Percentiles rank a stretch among this genome's conserved stretches.
Evolutionary conservation across 2,329 filamentous ascomycete species (phyloP).

Genomic region (Chalaropsis thielavioides): DNA sequence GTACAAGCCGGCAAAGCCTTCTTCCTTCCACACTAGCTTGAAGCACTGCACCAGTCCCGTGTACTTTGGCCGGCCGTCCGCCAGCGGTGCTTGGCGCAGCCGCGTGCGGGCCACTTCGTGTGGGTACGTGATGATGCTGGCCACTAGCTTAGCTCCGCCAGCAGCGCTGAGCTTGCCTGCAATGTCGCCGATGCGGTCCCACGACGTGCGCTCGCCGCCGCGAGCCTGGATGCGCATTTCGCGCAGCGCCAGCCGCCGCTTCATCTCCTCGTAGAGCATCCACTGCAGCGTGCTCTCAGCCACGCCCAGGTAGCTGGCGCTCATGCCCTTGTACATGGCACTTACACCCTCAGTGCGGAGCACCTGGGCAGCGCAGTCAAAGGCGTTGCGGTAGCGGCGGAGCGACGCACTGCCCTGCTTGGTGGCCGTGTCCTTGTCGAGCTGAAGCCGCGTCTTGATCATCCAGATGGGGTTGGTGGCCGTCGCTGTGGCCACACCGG

Average conservation of each 20-base stretch:
- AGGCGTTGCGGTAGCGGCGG: slow-evolving; percentile 71
- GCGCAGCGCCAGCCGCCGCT: slow-evolving; percentile 52
- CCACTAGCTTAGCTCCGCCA: slow-evolving; percentile 72
- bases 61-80: slow-evolving; percentile 59
- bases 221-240: slow-evolving; percentile 42
- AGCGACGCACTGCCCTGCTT: slow-evolving; percentile 37
- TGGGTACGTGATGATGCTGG: slow-evolving; percentile 74
- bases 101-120: slow-evolving; percentile 83
- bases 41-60: slow-evolving; percentile 82
- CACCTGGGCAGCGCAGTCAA: slow-evolving; percentile 75
- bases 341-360: slow-evolving; percentile 64
- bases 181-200: slow-evolving; percentile 65
- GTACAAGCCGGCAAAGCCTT: slow-evolving; percentile 74
- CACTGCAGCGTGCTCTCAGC: slow-evolving; percentile 84
- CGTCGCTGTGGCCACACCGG: slow-evolving; percentile 75
- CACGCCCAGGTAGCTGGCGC: slow-evolving; percentile 80
- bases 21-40: slow-evolving; percentile 72
- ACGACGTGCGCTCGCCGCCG: slow-evolving; percentile 49
- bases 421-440: slow-evolving; percentile 70
- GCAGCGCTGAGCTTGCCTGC: slow-evolving; percentile 66
- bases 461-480: slow-evolving; percentile 95
- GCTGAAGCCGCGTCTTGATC: slow-evolving; percentile 81
- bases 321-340: slow-evolving; percentile 80
- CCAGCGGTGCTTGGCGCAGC: slow-evolving; percentile 68
- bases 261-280: slow-evolving; percentile 90